These are phyloP conservation scores for Haematococcus sp. DNA, from an alignment of 139 green algal species.

Conservation along the genomic window DNA sequence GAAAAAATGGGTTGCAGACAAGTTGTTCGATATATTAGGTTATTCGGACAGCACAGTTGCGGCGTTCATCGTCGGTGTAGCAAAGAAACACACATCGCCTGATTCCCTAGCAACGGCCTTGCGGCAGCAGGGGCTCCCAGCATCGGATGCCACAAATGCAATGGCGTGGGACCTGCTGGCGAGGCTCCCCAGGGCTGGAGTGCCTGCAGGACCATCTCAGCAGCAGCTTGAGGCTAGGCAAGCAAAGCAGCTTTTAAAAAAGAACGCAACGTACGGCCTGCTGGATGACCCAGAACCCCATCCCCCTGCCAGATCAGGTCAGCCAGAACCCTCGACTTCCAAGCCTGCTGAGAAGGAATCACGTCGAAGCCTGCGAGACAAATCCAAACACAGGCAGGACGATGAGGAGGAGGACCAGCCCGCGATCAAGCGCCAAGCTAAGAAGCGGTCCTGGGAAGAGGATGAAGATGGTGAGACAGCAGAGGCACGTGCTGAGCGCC, in stretches of 20 bases:
- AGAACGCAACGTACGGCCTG: conserved; percentile 53
- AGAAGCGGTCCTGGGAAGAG: conserved; percentile 70
- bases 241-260: conserved; percentile 43
- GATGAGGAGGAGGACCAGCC: conserved; percentile 1
- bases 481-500: not conserved
- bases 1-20: conserved; percentile 70
- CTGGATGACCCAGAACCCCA: conserved; percentile 41
- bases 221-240: not conserved
- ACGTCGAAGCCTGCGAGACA: conserved; percentile 11
- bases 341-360: conserved; percentile 16
- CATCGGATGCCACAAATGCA: conserved; percentile 25
- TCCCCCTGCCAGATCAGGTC: not conserved
- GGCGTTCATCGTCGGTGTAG: conserved; percentile 40
- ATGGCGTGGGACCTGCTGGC: conserved; percentile 67
- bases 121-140: conserved; percentile 51
- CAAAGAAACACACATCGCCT: conserved; percentile 37
- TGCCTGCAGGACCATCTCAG: conserved; percentile 16
- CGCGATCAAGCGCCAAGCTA: not conserved
- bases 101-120: conserved; percentile 29
- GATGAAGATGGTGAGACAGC: conserved; percentile 44
- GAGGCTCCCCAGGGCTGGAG: conserved; percentile 24
- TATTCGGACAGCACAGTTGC: conserved; percentile 44
- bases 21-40: conserved; percentile 71
- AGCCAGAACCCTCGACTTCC: not conserved
- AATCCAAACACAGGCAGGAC: not conserved